Base-by-base conservation (phyloP, 2,329 filamentous ascomycete species). In the Aspergillus unguis region DNA sequence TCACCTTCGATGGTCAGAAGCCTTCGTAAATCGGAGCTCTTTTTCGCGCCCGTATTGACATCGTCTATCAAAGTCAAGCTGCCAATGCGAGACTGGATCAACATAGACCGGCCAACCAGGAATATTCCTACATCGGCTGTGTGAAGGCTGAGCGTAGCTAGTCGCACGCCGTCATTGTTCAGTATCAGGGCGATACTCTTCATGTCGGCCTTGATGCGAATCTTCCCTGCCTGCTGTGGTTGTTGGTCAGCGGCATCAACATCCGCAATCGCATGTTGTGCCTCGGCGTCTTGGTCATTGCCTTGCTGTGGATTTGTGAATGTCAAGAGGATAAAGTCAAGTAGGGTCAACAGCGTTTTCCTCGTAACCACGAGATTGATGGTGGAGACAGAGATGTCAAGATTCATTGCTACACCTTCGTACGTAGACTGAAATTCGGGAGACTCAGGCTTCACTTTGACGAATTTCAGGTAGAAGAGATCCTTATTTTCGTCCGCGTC, bases 351-450 rank as follows among this genome's bases (percentile, higher is more conserved):
- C 3, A 99, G 76, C 0, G 95, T 99, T 71, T 88, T 92, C 59
- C 95, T 81, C 0, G 95, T 99, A 6, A 99, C 91, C 32, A 99
- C 85, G 25, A 99, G 72, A 67, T 97, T 97, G 74, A 99, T 96
- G 0, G 94, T 99, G 0, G 94, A 96, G 9, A 99, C 85, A 0
- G 86, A 85, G 1, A 94, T 87, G 55, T 95, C 90, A 41, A 99
- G 81, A 62, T 99, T 96, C 28, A 88, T 96, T 58, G 95, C 91
- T 50, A 97, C 87, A 1, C 92, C 91, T 65, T 97, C 91, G 62
- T 95, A 97, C 2, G 90, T 86, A 1, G 87, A 84, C 79, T 91
- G 86, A 64, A 97, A 96, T 66, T 99, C 92, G 0, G 95, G 95
- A 2, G 94, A 97, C 46, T 90, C 84, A 31, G 84, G 86, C 63